Percentiles rank a stretch among this genome's conserved stretches.
Evolutionary conservation across 1,139 yeast genomes (phyloP).

Genomic region (Blastobotrys buckinghamii): DNA sequence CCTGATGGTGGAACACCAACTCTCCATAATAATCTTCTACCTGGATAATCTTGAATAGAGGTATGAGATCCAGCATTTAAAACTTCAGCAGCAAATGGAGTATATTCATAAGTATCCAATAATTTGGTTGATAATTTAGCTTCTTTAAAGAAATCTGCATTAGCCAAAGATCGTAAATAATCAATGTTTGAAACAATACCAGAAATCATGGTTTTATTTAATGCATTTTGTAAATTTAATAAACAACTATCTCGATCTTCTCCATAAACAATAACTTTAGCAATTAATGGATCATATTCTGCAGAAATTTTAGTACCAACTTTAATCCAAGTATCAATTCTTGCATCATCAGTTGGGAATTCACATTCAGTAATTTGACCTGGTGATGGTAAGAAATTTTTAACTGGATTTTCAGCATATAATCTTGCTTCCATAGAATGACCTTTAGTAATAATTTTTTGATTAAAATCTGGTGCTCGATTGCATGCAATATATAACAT

Average conservation of each 20-base stretch:
- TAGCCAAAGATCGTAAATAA: constrained; percentile 78
- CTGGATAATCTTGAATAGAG: constrained; percentile 94
- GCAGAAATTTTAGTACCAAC: constrained; percentile 89
- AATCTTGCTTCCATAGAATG: constrained; percentile 96
- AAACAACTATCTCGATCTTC: constrained; percentile 81
- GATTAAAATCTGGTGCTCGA: constrained; percentile 68
- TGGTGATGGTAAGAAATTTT: constrained; percentile 92
- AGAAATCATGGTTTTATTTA: constrained; percentile 76
- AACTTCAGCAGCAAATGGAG: constrained; percentile 79
- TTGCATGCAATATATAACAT: constrained; percentile 91
- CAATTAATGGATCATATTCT: constrained; percentile 94
- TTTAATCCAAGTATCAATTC: constrained; percentile 90
- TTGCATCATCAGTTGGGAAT: constrained; percentile 69
- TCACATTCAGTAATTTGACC: constrained; percentile 83
- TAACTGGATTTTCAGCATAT: constrained; percentile 94
- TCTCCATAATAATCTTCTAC: constrained; percentile 84
- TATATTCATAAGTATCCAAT: constrained; percentile 73
- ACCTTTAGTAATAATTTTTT: constrained; percentile 52
- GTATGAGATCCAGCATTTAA: constrained; percentile 88
- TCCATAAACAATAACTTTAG: constrained; percentile 94
- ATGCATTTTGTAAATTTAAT: constrained; percentile 65
- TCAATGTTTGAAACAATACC: constrained; percentile 91
- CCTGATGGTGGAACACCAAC: constrained; percentile 97
- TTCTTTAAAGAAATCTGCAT: constrained; percentile 73
- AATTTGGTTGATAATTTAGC: constrained; percentile 85